phyloP scores from a whole-genome alignment of 805 yeast genomes.

The Jamesozyma hellenica region DNA sequence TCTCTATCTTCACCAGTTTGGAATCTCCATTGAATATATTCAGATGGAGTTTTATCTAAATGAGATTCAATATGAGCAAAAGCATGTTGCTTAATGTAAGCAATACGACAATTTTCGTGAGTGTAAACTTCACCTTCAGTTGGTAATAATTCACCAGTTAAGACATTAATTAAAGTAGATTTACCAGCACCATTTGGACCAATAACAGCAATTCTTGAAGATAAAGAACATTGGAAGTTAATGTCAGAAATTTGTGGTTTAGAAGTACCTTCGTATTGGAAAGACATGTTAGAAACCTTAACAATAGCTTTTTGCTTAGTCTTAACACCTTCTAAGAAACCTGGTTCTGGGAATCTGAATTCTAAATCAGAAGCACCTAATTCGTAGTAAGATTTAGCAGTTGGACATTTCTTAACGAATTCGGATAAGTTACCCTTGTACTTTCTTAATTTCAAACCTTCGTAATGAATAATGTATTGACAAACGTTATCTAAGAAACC shows the following conservation, averaged over 20 bases:
- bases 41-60: conserved; percentile 98
- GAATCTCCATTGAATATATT: conserved; percentile 99
- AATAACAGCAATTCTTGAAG: conserved; percentile 99
- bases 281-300: conserved; percentile 91
- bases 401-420: conserved; percentile 96
- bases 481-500: conserved; percentile 97
- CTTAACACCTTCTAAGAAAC: conserved; percentile 99
- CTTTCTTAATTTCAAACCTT: conserved; percentile 98
- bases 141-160: conserved; percentile 99
- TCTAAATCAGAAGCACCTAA: conserved; percentile 96
- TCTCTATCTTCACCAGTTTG: conserved; percentile 99
- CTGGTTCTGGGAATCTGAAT: conserved; percentile 98
- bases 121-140: conserved; percentile 98
- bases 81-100: conserved; percentile 99
- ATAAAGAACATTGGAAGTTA: conserved; percentile 97
- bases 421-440: conserved; percentile 99
- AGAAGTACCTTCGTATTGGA: conserved; percentile 98
- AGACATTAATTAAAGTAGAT: conserved; percentile 95
- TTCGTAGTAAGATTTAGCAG: conserved; percentile 98
- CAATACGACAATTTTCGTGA: conserved; percentile 99
- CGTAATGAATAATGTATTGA: conserved; percentile 98
- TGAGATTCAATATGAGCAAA: conserved; percentile 98
- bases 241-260: conserved; percentile 90
- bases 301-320: conserved; percentile 99
- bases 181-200: conserved; percentile 99